Evolutionary conservation across 2,329 filamentous ascomycete species (phyloP).

Genomic region (Metarhizium humberi): DNA sequence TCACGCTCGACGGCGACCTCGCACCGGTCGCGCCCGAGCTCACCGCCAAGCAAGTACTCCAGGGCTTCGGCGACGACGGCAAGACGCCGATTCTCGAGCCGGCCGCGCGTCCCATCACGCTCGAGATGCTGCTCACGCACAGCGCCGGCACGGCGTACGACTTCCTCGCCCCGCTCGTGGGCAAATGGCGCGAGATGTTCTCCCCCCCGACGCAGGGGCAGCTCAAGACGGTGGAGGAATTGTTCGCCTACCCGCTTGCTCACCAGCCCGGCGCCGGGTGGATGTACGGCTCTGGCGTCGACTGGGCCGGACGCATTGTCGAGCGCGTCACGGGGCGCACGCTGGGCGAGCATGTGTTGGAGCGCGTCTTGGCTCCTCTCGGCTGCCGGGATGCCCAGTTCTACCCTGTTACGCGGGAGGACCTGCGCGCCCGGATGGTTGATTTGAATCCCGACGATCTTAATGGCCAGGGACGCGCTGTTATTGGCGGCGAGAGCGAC

Average conservation of each 20-base stretch:
- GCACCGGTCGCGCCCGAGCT: conserved; percentile 37
- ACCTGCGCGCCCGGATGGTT: conserved; percentile 19
- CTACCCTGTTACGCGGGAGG: conserved; percentile 21
- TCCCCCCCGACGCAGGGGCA: conserved; percentile 8
- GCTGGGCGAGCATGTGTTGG: conserved; percentile 32
- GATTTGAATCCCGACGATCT: conserved; percentile 29
- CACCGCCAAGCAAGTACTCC: conserved; percentile 35
- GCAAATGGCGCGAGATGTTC: conserved; percentile 25
- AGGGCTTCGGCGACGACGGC: conserved; percentile 32
- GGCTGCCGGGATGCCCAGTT: conserved; percentile 29
- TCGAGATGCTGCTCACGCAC: conserved; percentile 42
- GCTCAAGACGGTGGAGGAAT: conserved; percentile 27
- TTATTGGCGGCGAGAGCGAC: conserved; percentile 23
- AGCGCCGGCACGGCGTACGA: conserved; percentile 39
- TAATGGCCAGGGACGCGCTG: conserved; percentile 21
- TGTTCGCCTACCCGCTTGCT: conserved; percentile 27
- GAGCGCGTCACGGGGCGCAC: conserved; percentile 34
- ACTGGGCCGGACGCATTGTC: conserved; percentile 44
- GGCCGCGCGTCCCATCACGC: conserved; percentile 30
- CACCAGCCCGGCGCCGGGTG: conserved; percentile 38
- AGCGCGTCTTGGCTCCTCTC: conserved; percentile 35
- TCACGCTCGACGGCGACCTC: conserved; percentile 37
- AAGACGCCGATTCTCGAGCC: conserved; percentile 27
- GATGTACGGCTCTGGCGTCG: conserved; percentile 38
- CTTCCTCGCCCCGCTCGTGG: conserved; percentile 26